Evolutionary conservation across 2,329 filamentous ascomycete species (phyloP).

Genomic region (Xylogone sp.): DNA sequence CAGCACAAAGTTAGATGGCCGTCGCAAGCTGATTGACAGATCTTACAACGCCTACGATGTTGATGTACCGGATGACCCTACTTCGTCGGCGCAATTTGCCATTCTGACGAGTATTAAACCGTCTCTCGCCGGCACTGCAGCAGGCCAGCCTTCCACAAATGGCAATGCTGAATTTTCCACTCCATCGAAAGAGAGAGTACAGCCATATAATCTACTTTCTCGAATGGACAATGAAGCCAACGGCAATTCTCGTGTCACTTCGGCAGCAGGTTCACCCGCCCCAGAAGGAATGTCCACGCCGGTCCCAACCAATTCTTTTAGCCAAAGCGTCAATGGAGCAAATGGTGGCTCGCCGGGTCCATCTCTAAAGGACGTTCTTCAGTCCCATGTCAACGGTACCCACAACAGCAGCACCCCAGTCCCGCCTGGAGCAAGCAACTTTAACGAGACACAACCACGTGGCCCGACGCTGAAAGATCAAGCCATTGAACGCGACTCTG

Average conservation of each 20-base stretch:
- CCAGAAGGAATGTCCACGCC: slow-evolving; percentile 75
- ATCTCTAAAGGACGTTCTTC: slow-evolving; percentile 8
- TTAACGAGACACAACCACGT: slow-evolving; percentile 38
- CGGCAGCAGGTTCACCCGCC: slow-evolving; percentile 80
- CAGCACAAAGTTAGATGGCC: slow-evolving; percentile 70
- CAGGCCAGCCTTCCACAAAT: slow-evolving; percentile 33
- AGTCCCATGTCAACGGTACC: slow-evolving; percentile 37
- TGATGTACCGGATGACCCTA: slow-evolving; percentile 80
- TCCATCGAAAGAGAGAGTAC: slow-evolving; percentile 59
- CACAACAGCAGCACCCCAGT: slow-evolving; percentile 47
- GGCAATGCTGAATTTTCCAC: slow-evolving; percentile 48
- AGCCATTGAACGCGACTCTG: slow-evolving; percentile 70
- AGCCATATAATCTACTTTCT: slow-evolving; percentile 66
- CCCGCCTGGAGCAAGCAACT: slow-evolving; percentile 27
- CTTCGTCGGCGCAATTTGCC: slow-evolving; percentile 76
- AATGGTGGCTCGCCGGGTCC: slow-evolving; percentile 26
- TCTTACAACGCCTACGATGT: slow-evolving; percentile 94
- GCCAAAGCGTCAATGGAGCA: slow-evolving; percentile 44
- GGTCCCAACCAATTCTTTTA: slow-evolving; percentile 44
- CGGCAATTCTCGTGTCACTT: slow-evolving; percentile 72
- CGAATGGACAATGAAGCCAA: slow-evolving; percentile 59
- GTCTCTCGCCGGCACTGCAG: slow-evolving; percentile 43
- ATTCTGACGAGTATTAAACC: slow-evolving; percentile 58
- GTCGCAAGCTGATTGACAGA: slow-evolving; percentile 77
- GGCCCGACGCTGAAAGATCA: slow-evolving; percentile 32